A percentile compares a stretch with the other conserved stretches of the same genome.
Evolutionary conservation across 768 basidiomycete species (phyloP).

Genomic region (Naganishia vishniacii): DNA sequence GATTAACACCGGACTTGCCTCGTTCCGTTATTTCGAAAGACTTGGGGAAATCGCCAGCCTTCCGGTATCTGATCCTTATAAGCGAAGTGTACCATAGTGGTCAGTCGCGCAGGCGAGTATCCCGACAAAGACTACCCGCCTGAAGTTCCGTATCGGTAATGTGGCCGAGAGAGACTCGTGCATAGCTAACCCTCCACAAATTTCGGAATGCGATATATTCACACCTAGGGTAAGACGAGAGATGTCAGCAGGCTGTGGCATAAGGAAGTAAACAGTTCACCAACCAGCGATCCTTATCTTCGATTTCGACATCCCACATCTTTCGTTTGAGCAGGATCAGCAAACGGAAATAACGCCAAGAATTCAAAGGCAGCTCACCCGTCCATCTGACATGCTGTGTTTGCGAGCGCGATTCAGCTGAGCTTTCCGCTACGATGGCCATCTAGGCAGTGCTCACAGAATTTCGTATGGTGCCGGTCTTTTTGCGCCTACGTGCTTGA

Average conservation of each 20-base stretch:
- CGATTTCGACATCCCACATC: conserved; percentile 18
- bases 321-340: conserved; percentile 55
- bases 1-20: conserved; percentile 27
- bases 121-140: conserved; percentile 20
- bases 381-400: conserved; percentile 27
- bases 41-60: conserved; percentile 43
- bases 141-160: conserved; percentile 86
- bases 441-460: conserved; percentile 27
- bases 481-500: conserved; percentile 39
- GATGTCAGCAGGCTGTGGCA: conserved; percentile 52
- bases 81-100: too few relatives aligned
- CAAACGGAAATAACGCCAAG: conserved; percentile 61
- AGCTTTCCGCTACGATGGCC: too few relatives aligned
- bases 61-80: conserved; percentile 64
- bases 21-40: conserved; percentile 42
- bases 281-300: conserved; percentile 25
- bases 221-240: conserved; percentile 76
- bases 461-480: conserved; percentile 48
- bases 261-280: not conserved
- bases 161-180: conserved; percentile 69
- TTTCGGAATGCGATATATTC: conserved; percentile 82
- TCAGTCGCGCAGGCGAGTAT: too few relatives aligned
- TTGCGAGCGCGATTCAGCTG: too few relatives aligned
- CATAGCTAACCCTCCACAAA: conserved; percentile 54
- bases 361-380: not conserved